Evolutionary conservation across 2,329 filamentous ascomycete species (phyloP).

Genomic region (Decorospora gaudefroyi): DNA sequence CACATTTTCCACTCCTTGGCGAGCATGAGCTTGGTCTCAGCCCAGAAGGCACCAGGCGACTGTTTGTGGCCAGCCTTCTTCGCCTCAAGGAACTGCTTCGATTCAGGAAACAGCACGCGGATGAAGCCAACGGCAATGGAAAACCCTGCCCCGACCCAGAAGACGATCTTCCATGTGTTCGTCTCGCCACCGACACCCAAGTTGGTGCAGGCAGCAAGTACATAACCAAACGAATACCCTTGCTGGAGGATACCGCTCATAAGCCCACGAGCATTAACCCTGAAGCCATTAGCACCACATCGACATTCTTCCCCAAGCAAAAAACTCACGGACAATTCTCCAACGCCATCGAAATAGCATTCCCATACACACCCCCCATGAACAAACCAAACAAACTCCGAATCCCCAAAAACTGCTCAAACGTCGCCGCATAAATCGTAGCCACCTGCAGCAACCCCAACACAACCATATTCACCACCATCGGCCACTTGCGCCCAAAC

Average conservation of each 20-base stretch:
- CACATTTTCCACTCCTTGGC: conserved; percentile 74
- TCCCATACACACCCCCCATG: conserved; percentile 82
- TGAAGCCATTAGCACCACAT: conserved; percentile 25
- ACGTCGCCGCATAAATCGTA: conserved; percentile 76
- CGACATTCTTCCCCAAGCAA: conserved; percentile 20
- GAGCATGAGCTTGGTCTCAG: conserved; percentile 70
- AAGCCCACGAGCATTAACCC: conserved; percentile 68
- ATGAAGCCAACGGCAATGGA: conserved; percentile 71
- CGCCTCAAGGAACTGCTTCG: conserved; percentile 73
- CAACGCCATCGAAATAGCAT: conserved; percentile 76
- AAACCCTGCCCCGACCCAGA: conserved; percentile 71
- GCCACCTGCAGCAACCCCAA: conserved; percentile 72
- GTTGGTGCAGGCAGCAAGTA: conserved; percentile 75
- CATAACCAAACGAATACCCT: conserved; percentile 79
- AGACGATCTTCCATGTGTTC: conserved; percentile 74
- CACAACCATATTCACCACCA: conserved; percentile 78
- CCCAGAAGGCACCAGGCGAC: conserved; percentile 63
- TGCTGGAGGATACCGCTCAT: conserved; percentile 84
- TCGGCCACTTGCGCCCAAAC: conserved; percentile 81
- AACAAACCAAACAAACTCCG: conserved; percentile 74
- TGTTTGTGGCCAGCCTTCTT: conserved; percentile 63
- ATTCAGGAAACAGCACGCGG: conserved; percentile 72
- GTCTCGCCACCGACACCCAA: conserved; percentile 68
- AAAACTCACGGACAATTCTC: conserved; percentile 68
- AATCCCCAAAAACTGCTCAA: conserved; percentile 74